Conservation (phyloP, 352 stramenopile species). For the Phytophthora fragariaefolia region DNA sequence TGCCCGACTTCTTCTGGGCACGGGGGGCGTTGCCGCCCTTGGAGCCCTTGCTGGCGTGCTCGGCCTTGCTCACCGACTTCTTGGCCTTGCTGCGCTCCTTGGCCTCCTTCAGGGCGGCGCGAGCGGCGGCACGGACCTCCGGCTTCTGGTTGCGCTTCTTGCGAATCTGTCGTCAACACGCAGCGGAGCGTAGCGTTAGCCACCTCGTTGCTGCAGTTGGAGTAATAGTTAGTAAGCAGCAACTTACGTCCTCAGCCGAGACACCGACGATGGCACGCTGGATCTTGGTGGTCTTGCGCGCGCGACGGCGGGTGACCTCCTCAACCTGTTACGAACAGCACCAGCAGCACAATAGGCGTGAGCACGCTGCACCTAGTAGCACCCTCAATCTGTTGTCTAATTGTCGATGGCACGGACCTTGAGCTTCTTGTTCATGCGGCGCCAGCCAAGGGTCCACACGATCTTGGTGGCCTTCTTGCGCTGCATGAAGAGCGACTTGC, state of each 20-base stretch:
- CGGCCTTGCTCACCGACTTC: conserved; percentile 67
- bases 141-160: conserved; percentile 98
- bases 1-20: conserved; percentile 90
- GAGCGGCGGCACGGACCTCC: conserved; percentile 90
- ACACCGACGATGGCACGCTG: conserved; percentile 97
- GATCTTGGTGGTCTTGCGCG: conserved; percentile 96
- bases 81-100: conserved; percentile 92
- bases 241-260: conserved; percentile 93
- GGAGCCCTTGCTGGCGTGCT: conserved; percentile 62
- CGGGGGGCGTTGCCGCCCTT: conserved; percentile 74
- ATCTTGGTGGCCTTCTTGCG: conserved; percentile 99
- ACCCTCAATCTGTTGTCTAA: neutral
- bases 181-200: neutral
- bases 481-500: conserved; percentile 98
- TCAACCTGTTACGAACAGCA: conserved; percentile 56
- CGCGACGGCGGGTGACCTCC: conserved; percentile 82
- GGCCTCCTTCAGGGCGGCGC: conserved; percentile 93
- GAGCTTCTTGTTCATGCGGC: conserved; percentile 99
- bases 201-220: neutral
- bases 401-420: conserved; percentile 69
- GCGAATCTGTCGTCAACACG: conserved; percentile 80
- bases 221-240: neutral
- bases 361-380: neutral
- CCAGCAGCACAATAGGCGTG: conserved; percentile 1
- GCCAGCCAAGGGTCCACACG: conserved; percentile 98